Base-by-base conservation (phyloP, 116 monocot genomes). In the Posidonia oceanica region DNA sequence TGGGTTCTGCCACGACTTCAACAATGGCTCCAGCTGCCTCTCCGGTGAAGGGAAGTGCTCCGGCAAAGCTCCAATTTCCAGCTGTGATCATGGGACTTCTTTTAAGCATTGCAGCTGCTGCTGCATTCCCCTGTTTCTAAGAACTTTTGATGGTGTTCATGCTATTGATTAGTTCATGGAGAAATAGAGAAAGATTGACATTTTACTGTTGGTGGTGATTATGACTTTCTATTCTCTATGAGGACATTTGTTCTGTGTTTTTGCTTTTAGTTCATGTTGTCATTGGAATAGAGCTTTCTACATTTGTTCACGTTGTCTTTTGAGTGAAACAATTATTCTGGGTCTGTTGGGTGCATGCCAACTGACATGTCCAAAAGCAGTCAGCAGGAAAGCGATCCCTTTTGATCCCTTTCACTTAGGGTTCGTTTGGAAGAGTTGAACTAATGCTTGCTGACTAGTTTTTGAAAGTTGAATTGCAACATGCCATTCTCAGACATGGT, bases 61-160 rank as follows among this genome's bases (percentile, higher is more conserved):
- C 54, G 17, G 10, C 48, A 67, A 67, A 22, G 15, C 69, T 54
- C 36, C 54, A 23, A 14, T 36, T 69, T 23, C 69, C 54, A 13
- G 29, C 36, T 54, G 41, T 66, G 63, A 15, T 54, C 15, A 58
- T 20, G 14, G 4, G 13, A 8, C 44, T 66, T 66, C 42, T 66
- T 66, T 14, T 20, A 13, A 42, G 18, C 66, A 66, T 66, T 37
- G 66, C 41, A 66, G 66, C 53, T 54, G 53, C 41, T 38, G 69
- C 69, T 20, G 15, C 37, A 15, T 16, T 56, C n/a, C 63, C 20
- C 63, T 67, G 8, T 67, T 67, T 44, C 5, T 67, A 67, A 67
- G 3, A 5, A n/a, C 56, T 56, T 56, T 56, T 56, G 18, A n/a
- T 56, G 62, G 10, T 23, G 14, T 8, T 62, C 13, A 4, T 13